Percentiles rank a stretch among this genome's conserved stretches.
These are phyloP conservation scores for Phialemoniopsis sp. DNA, from an alignment of 2,329 filamentous ascomycete species.

Conservation along the genomic window DNA sequence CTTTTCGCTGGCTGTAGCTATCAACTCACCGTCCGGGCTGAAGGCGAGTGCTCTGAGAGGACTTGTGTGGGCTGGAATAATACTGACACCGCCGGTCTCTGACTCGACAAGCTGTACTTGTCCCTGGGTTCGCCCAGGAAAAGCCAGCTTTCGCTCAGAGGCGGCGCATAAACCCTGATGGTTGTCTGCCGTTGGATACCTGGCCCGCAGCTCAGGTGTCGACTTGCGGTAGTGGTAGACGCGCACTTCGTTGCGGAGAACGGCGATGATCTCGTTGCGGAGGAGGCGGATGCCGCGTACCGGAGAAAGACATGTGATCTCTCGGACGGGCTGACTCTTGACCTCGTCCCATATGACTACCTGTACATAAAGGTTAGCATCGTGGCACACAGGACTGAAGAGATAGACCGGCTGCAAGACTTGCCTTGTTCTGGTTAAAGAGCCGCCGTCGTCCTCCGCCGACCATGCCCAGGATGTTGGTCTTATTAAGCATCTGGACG, in stretches of 20 bases:
- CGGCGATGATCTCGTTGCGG: constrained; percentile 71
- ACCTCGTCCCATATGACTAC: constrained; percentile 90
- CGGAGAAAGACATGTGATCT: constrained; percentile 77
- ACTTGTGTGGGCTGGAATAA: constrained; percentile 85
- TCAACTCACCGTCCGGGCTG: constrained; percentile 72
- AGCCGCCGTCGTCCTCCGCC: constrained; percentile 84
- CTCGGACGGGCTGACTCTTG: constrained; percentile 65
- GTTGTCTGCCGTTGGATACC: constrained; percentile 86
- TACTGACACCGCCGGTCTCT: constrained; percentile 76
- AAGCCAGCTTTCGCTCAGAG: constrained; percentile 68
- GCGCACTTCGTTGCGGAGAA: constrained; percentile 76
- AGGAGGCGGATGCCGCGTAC: constrained; percentile 78
- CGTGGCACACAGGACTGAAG: background rate
- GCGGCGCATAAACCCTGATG: constrained; percentile 76
- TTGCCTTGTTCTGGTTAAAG: constrained; percentile 80
- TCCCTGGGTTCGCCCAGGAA: constrained; percentile 81
- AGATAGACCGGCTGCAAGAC: background rate
- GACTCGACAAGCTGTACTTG: constrained; percentile 88
- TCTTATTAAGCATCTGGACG: constrained; percentile 81
- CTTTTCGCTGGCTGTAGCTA: constrained; percentile 88
- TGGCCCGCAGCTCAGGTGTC: constrained; percentile 63
- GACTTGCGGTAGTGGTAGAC: constrained; percentile 72
- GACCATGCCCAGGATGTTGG: constrained; percentile 84
- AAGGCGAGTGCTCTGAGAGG: constrained; percentile 74
- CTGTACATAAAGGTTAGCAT: constrained; percentile 25